Base-by-base conservation (phyloP, 2,329 filamentous ascomycete genomes). In the Trichoderma sp. region DNA sequence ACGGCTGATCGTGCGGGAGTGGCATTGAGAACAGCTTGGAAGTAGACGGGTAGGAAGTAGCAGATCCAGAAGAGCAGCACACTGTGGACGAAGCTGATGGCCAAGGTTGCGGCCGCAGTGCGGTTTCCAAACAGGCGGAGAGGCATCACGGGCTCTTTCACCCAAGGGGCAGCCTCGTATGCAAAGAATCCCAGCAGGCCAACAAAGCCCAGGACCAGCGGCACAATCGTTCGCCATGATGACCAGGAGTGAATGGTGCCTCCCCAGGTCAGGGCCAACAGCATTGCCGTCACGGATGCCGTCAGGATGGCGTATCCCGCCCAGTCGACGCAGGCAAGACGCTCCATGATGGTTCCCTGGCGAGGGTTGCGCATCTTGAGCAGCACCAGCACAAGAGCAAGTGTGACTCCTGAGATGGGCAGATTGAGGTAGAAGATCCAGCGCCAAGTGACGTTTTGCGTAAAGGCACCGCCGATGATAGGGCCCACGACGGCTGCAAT, bases 341-440 rank as follows among this genome's bases (percentile, higher is more conserved):
- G 79, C 33, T 77, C 74, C 6, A 73, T 35, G 56, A 77, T 75
- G 64, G 80, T 77, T 45, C 38, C 60, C 12, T 50, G 27, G 18
- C 64, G 53, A 24, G 60, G 14, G 41, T 75, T 50, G 16, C 63
- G 29, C 12, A 87, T 81, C 18, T 83, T 83, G 1, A 90, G 79
- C 67, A 85, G 83, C 33, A 85, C 35, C 31, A 83, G 75, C 4
- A 83, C 76, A 18, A 83, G 75, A 2, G 81, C 29, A 2, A 86
- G 78, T 0, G 81, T 77, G 8, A 81, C 41, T 31, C 82, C 84
- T 67, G 84, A 81, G 62, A 86, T 80, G 29, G 86, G 86, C 5
- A 87, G 78, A 74, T 86, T 86, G 53, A 87, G 79, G 67, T 84
- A 87, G 73, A 90, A 89, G 11, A 85, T 81, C 84, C 85, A 88